Percentiles rank a stretch among this genome's conserved stretches.
Evolutionary conservation across 345 rosid genomes (phyloP).

Genomic region (Rhodamnia rubescens): DNA sequence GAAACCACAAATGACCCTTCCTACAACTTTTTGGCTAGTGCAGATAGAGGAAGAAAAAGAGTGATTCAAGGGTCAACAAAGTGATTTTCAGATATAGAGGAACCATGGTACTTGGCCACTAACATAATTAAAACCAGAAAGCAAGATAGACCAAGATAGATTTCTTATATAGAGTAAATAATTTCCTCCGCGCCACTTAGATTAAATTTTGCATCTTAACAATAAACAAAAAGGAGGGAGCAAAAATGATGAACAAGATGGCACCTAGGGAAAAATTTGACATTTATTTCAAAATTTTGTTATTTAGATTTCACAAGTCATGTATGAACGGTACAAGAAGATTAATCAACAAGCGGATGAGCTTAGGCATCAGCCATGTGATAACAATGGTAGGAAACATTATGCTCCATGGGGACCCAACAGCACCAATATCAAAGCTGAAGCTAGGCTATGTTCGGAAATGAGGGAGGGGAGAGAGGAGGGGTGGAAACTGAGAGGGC

Average conservation of each 20-base stretch:
- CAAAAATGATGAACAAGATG: background rate
- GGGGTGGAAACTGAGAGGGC: background rate
- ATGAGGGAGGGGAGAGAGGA: background rate
- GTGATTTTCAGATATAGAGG: background rate
- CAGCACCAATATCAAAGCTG: background rate
- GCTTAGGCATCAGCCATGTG: background rate
- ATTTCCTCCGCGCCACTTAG: background rate
- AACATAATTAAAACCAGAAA: background rate
- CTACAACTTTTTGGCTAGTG: background rate
- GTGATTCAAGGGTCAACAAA: background rate
- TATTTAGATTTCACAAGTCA: background rate
- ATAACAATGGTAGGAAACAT: background rate
- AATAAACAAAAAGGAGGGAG: background rate
- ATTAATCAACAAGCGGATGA: background rate
- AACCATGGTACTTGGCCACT: background rate
- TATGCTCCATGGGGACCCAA: background rate
- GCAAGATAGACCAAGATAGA: background rate
- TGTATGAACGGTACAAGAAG: background rate
- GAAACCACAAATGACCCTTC: background rate
- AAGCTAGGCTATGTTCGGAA: background rate
- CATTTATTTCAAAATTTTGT: background rate
- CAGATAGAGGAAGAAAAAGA: background rate
- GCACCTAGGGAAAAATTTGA: background rate
- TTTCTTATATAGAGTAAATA: background rate
- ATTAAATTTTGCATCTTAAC: background rate